These are phyloP conservation scores for Striga hermonthica DNA, from an alignment of 305 asterid genomes.

Conservation along the genomic window DNA sequence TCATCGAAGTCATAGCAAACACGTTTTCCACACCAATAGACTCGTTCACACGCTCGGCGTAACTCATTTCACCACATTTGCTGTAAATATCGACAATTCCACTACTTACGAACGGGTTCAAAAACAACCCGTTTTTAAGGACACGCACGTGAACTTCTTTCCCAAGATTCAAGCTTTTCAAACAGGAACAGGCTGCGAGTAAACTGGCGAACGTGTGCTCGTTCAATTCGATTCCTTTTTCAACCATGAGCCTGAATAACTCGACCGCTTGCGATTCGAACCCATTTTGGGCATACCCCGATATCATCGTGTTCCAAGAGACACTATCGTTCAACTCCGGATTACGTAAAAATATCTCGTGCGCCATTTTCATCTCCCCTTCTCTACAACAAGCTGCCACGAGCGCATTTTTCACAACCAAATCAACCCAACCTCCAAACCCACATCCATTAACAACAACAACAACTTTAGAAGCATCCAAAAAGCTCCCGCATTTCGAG, in stretches of 20 bases:
- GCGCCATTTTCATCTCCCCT: slow-evolving; percentile 62
- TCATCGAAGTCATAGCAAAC: slow-evolving; percentile 61
- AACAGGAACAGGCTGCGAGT: slow-evolving; percentile 56
- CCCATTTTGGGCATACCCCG: slow-evolving; percentile 70
- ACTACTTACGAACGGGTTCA: slow-evolving; percentile 62
- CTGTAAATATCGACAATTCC: slow-evolving; percentile 69
- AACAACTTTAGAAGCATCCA: slow-evolving; percentile 44
- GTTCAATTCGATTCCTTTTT: slow-evolving; percentile 50
- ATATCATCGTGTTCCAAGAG: slow-evolving; percentile 86
- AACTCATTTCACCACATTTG: slow-evolving; percentile 59
- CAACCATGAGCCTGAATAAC: slow-evolving; percentile 52
- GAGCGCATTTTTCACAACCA: slow-evolving; percentile 66
- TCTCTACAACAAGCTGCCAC: slow-evolving; percentile 86
- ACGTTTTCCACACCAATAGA: slow-evolving; percentile 40
- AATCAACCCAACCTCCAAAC: slow-evolving; percentile 39
- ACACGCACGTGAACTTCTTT: slow-evolving; percentile 77
- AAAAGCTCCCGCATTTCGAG: slow-evolving; percentile 67
- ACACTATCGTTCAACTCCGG: slow-evolving; percentile 56
- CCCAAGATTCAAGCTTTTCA: slow-evolving; percentile 57
- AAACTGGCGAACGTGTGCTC: slow-evolving; percentile 66
- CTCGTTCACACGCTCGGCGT: slow-evolving; percentile 49
- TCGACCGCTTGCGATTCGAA: slow-evolving; percentile 51
- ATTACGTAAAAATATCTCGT: slow-evolving; percentile 42
- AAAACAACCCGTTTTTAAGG: slow-evolving; percentile 49
- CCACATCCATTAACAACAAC: slow-evolving; percentile 40